A percentile compares a stretch with the other conserved stretches of the same genome.
phyloP scores from a whole-genome alignment of 202 grass and related monocot species.

The Miscanthus sacchariflorus region DNA sequence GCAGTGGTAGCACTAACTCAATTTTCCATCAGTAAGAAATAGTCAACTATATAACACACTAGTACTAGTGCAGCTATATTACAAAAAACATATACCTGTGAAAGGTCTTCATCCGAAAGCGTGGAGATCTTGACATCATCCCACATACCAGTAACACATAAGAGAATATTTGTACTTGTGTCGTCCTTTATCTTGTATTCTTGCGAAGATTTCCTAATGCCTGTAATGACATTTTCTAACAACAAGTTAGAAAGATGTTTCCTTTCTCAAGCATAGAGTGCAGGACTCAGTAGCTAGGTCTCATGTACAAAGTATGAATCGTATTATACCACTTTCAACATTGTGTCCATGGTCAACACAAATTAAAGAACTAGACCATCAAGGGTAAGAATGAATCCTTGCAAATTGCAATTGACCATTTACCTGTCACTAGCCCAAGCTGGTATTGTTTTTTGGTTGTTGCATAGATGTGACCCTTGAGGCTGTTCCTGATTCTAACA shows the following conservation, averaged over 20 bases:
- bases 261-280: neutral
- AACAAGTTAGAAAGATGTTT: slow-evolving; percentile 31
- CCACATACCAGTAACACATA: slow-evolving; percentile 62
- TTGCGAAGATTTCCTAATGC: slow-evolving; percentile 56
- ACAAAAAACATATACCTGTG: slow-evolving; percentile 57
- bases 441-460: slow-evolving; percentile 56
- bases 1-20: neutral
- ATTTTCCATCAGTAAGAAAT: neutral
- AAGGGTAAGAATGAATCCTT: slow-evolving; percentile 1
- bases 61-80: slow-evolving; percentile 18
- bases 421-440: slow-evolving; percentile 77
- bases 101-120: slow-evolving; percentile 71
- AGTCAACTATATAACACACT: neutral
- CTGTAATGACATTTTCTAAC: slow-evolving; percentile 48
- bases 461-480: neutral
- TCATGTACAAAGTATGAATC: too few species aligned
- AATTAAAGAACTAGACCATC: slow-evolving; percentile 17
- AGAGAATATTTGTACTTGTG: slow-evolving; percentile 58
- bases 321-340: too few species aligned
- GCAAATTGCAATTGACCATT: slow-evolving; percentile 9
- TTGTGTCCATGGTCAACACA: neutral
- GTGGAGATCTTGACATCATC: slow-evolving; percentile 62
- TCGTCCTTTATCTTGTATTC: slow-evolving; percentile 63
- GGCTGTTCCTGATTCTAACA: slow-evolving; percentile 65
- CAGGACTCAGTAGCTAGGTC: too few species aligned